Base-by-base conservation (phyloP, 345 rosid genomes). In the Aegle marmelos region DNA sequence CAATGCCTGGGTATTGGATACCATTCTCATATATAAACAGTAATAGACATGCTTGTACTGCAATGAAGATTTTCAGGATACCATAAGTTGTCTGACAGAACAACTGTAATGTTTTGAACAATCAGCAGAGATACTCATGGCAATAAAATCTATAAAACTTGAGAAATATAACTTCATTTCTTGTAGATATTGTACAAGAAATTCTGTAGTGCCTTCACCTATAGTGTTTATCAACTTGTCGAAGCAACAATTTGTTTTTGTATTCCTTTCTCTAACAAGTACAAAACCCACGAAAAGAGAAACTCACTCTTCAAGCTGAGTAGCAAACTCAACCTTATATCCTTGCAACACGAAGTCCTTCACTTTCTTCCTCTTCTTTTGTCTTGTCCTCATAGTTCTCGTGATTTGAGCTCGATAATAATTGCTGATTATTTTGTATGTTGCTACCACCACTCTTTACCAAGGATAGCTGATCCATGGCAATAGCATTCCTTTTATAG, bases 401-500 rank as follows among this genome's bases (percentile, higher is more conserved):
- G 71, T 68, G 68, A 75, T 78, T 83, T 70, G 91, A 86, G 73
- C 82, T 80, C 79, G 83, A 79, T 57, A 85, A 76, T 57, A 81
- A 77, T 37, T 80, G 86, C 62, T 82, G 77, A 78, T 88, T 86
- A 73, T 78, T 86, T 53, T 67, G 79, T 31, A 57, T 21, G 73
- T 72, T 74, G 61, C 21, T 77, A 9, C 73, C 61, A 53, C 74
- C 58, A 70, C 69, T 78, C 74, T 85, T 80, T 27, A 86, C 41
- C 79, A 91, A 82, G 68, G 96, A 88, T 77, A 87, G 84, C 80
- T 88, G 95, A 81, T 90, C 95, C 85, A 89, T 87, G 7, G 73
- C 86, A 71, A 91, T 86, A 24, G 91, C 88, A 65, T 96, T 96
- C 85, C 97, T 85, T 79, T 94, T 96, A 81, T 94, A 96, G 89